Conservation (phyloP, 805 yeast genomes). For the Candida railenensis region DNA sequence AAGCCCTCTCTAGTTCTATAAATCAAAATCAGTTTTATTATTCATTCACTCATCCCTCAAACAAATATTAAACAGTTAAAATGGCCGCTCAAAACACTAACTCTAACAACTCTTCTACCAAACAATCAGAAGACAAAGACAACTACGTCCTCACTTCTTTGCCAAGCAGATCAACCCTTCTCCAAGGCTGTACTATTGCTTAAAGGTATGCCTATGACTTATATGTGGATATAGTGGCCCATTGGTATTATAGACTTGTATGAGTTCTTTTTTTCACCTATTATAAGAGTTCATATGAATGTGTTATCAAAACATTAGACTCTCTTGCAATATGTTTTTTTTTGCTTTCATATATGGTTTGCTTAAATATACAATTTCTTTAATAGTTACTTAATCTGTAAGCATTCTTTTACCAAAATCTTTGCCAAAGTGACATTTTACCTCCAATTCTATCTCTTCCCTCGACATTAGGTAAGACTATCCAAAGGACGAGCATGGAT, state of each 20-base stretch:
- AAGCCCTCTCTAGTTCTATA: neutral
- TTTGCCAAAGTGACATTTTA: conserved; percentile 2
- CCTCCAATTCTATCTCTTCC: conserved; percentile 3
- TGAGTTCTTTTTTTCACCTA: neutral
- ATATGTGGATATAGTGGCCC: neutral
- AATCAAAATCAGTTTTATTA: neutral
- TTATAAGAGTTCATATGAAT: too few species aligned
- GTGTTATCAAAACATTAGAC: too few species aligned
- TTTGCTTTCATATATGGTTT: neutral
- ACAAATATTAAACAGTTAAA: neutral
- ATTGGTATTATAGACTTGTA: neutral
- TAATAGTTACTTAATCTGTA: neutral
- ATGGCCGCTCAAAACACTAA: conserved; percentile 5
- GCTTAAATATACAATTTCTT: neutral
- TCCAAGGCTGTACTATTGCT: conserved; percentile 1
- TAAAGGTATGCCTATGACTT: neutral
- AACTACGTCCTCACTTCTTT: neutral
- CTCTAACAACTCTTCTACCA: neutral
- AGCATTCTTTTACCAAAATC: neutral
- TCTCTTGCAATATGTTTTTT: neutral
- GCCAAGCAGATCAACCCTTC: neutral
- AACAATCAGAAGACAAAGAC: conserved; percentile 1
- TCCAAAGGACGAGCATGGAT: conserved; percentile 21
- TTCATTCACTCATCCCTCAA: neutral
- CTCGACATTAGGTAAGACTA: conserved; percentile 4